Conservation (phyloP, 2,329 filamentous ascomycete species). For the Boeremia lycopersici region DNA sequence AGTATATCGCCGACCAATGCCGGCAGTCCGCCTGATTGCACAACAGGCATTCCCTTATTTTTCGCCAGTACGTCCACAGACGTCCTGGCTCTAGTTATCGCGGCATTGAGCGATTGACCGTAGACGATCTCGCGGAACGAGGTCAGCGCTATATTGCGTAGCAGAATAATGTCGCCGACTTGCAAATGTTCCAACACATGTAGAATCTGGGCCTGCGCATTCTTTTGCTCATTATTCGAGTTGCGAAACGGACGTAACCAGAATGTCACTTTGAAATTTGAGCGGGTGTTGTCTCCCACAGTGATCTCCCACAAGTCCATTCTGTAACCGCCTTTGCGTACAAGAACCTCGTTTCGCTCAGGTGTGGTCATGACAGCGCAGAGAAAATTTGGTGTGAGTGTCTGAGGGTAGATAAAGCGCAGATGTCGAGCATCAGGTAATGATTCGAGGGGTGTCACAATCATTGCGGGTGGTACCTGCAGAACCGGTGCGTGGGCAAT, state of each 20-base stretch:
- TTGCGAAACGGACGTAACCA: constrained; percentile 66
- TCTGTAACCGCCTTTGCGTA: constrained; percentile 65
- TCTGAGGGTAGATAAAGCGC: constrained; percentile 73
- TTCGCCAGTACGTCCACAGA: constrained; percentile 70
- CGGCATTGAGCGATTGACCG: constrained; percentile 77
- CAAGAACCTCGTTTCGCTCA: constrained; percentile 69
- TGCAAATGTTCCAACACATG: constrained; percentile 58
- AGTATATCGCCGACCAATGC: constrained; percentile 67
- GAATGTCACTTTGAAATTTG: constrained; percentile 81
- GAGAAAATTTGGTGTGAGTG: constrained; percentile 81
- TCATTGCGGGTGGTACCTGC: constrained; percentile 32
- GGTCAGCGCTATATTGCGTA: constrained; percentile 79
- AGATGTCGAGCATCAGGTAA: constrained; percentile 73
- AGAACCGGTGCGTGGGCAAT: constrained; percentile 11
- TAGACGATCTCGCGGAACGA: constrained; percentile 79
- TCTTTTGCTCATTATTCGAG: constrained; percentile 17
- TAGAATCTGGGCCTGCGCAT: constrained; percentile 45
- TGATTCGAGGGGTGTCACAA: constrained; percentile 68
- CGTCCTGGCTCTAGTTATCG: constrained; percentile 70
- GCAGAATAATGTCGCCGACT: constrained; percentile 75
- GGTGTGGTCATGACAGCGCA: constrained; percentile 77
- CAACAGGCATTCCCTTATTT: constrained; percentile 55
- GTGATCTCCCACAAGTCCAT: constrained; percentile 46
- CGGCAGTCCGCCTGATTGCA: constrained; percentile 49
- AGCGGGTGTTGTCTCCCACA: constrained; percentile 83